Evolutionary conservation across 805 yeast genomes (phyloP).

Genomic region (Lipomyces sp.): DNA sequence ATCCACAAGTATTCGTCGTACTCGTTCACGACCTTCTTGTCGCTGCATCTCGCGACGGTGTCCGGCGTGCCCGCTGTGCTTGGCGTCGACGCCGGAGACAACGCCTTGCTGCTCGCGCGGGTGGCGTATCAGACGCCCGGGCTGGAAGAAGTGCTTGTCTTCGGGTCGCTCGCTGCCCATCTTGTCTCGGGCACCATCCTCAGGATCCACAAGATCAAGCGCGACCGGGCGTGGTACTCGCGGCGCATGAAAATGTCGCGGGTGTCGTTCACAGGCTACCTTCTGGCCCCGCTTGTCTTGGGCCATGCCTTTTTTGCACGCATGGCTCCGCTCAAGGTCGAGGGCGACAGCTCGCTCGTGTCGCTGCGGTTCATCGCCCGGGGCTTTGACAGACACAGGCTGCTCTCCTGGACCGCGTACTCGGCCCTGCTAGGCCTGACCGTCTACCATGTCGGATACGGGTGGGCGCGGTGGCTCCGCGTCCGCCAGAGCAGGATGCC

Average conservation of each 20-base stretch:
- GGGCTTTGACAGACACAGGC: slow-evolving; percentile 3
- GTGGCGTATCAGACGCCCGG: slow-evolving; percentile 55
- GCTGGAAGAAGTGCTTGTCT: slow-evolving; percentile 50
- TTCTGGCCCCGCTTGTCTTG: slow-evolving; percentile 45
- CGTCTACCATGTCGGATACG: slow-evolving; percentile 16
- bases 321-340: slow-evolving; percentile 49
- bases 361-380: slow-evolving; percentile 50
- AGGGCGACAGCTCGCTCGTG: slow-evolving; percentile 63
- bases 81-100: slow-evolving; percentile 40
- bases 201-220: slow-evolving; percentile 32
- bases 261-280: slow-evolving; percentile 56
- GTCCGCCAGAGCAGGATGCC: not conserved
- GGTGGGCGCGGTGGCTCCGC: slow-evolving; percentile 24
- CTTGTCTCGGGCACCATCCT: slow-evolving; percentile 50
- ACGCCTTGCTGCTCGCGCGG: slow-evolving; percentile 59
- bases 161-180: slow-evolving; percentile 50
- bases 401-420: slow-evolving; percentile 6
- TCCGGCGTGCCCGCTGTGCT: slow-evolving; percentile 50
- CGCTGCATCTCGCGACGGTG: slow-evolving; percentile 56
- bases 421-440: slow-evolving; percentile 12
- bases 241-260: slow-evolving; percentile 44
- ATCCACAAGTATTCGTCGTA: slow-evolving; percentile 61
- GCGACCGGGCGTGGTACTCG: slow-evolving; percentile 32
- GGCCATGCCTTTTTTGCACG: slow-evolving; percentile 52
- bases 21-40: slow-evolving; percentile 53